These are phyloP conservation scores for Edaphochlamys debaryana DNA, from an alignment of 139 green algal species.

Conservation along the genomic window DNA sequence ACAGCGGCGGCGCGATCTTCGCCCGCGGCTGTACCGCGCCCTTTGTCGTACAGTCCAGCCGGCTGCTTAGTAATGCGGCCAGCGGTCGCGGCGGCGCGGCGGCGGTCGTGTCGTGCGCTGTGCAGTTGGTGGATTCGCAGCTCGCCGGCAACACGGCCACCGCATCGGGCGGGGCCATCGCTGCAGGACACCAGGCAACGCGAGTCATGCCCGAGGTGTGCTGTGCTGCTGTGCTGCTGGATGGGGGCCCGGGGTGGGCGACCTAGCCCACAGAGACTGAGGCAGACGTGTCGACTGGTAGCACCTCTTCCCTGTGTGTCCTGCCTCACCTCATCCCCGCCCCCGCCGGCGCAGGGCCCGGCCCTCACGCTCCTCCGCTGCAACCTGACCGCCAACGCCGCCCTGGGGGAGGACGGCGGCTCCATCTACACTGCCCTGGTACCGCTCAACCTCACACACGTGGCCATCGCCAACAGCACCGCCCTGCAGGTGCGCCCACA, in stretches of 20 bases:
- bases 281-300: no score
- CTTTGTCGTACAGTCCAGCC: no score
- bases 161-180: not conserved
- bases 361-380: not conserved
- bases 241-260: no score
- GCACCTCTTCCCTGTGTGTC: no score
- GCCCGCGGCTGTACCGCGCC: not conserved
- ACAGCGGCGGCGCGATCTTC: not conserved
- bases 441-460: not conserved
- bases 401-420: not conserved
- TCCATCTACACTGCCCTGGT: not conserved
- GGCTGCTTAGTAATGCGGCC: not conserved
- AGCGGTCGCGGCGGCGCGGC: not conserved
- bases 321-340: no score
- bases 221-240: no score
- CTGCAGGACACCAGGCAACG: not conserved
- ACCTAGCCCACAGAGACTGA: no score
- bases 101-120: conserved; percentile 2
- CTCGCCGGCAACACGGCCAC: not conserved
- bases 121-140: not conserved
- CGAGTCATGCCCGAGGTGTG: not conserved
- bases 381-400: not conserved
- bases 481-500: not conserved
- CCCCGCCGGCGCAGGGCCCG: no score
- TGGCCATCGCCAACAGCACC: not conserved